Evolutionary conservation across 371 early-diverging fungal species (phyloP), one percentile per base, ranked within the genome.

Genomic region (Mortierella sp.): DNA sequence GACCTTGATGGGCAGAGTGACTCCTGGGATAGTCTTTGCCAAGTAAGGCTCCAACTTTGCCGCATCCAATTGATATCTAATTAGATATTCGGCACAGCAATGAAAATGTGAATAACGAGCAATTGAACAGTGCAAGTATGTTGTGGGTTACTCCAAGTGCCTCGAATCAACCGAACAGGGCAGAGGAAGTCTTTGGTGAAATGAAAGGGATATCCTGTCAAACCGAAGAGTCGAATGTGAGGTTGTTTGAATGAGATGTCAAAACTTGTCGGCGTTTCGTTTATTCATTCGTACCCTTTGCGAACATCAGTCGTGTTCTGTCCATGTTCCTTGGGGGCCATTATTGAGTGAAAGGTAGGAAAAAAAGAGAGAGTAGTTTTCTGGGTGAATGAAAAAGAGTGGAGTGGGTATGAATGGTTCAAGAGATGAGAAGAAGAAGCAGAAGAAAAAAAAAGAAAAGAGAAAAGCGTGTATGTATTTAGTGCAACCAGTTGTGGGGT

Each of bases 41-140:
- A 95, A 85, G 77, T 92, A 94, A 4, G 80, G 78, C 65, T 91
- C 91, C 19, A 97, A 90, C 44, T 75, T 85, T 8, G 66, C 71
- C 11, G 86, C 77, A 80, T 95, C 89, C 66, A 96, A 79, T 74
- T 92, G 91, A 71, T 93, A 92, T 66, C 95, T 93, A 74, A 29
- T 41, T 11, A 64, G 13, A 8, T 4, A 41, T 53, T 22, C n/a
- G 6, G 31, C 43, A 13, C 4, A 16, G 22, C 61, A 14, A 37
- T 31, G 44, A 41, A 19, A 22, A 39, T 13, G 45, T 19, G 14
- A 26, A 43, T 40, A 19, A 0, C 14, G 13, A 53, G 34, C 2
- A 29, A 68, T 37, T 37, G 45, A 52, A n/a, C 53, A 47, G 22
- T 53, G 41, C 16, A 52, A 31, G 52, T 14, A 16, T 47, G 64